Evolutionary conservation across 768 basidiomycete genomes (phyloP).

Genomic region (Mycena sanguinolenta): DNA sequence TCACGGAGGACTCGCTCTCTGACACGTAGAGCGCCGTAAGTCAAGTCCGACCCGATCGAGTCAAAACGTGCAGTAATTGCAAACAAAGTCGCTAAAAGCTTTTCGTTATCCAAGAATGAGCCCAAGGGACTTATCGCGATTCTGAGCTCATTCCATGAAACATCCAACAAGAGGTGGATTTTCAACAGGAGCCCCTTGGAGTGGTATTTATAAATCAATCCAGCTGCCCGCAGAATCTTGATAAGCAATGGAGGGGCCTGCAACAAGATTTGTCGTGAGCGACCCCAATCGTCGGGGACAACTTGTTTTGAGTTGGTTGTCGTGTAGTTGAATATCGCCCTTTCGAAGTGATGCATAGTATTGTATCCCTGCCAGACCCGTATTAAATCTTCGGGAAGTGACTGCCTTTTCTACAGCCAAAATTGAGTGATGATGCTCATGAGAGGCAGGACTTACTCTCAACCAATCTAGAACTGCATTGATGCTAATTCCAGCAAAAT

Average conservation of each 20-base stretch:
- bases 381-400: background rate
- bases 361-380: background rate
- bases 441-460: background rate
- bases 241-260: background rate
- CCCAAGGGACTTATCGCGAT: background rate
- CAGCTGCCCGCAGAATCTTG: background rate
- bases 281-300: background rate
- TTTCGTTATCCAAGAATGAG: background rate
- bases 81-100: background rate
- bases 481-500: too few species aligned
- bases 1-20: background rate
- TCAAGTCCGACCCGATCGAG: background rate
- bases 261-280: background rate
- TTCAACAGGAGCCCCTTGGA: background rate
- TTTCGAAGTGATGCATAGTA: background rate
- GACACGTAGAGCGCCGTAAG: background rate
- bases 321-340: background rate
- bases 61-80: background rate
- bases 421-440: background rate
- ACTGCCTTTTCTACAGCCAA: background rate
- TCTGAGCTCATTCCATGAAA: slow-evolving; percentile 1
- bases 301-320: background rate
- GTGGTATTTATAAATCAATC: background rate
- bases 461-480: background rate
- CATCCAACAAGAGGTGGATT: background rate